Conservation (phyloP, 345 rosid genomes). For the Eucalyptus globulus region DNA sequence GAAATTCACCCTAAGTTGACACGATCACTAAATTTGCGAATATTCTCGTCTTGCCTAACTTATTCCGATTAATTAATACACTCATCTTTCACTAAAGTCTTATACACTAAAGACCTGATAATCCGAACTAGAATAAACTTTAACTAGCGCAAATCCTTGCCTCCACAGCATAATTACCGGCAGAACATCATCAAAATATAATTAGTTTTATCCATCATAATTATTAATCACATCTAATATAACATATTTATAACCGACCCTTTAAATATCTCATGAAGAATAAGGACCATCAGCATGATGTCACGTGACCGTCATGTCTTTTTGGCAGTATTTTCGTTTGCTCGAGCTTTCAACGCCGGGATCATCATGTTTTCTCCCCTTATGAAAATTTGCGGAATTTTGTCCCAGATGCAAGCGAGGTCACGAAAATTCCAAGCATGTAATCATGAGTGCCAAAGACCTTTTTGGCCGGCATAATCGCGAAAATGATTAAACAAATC, state of each 20-base stretch:
- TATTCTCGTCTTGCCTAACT: not conserved
- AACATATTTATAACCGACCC: not conserved
- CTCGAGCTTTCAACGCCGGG: not conserved
- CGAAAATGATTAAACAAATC: not conserved
- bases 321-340: not conserved
- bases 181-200: not conserved
- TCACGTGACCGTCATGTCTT: not conserved
- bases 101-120: not conserved
- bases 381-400: not conserved
- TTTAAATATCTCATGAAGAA: accelerated
- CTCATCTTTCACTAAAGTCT: not conserved
- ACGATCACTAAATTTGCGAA: accelerated
- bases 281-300: not conserved
- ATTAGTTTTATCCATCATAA: not conserved
- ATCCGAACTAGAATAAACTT: not conserved
- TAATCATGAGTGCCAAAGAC: not conserved
- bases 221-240: not conserved
- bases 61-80: not conserved
- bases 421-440: not conserved
- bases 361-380: not conserved
- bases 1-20: not conserved
- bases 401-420: not conserved
- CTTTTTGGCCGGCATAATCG: not conserved
- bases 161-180: not conserved
- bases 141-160: not conserved